phyloP scores from a whole-genome alignment of 176 grass and related monocot genomes.

The Oryza longistaminata region DNA sequence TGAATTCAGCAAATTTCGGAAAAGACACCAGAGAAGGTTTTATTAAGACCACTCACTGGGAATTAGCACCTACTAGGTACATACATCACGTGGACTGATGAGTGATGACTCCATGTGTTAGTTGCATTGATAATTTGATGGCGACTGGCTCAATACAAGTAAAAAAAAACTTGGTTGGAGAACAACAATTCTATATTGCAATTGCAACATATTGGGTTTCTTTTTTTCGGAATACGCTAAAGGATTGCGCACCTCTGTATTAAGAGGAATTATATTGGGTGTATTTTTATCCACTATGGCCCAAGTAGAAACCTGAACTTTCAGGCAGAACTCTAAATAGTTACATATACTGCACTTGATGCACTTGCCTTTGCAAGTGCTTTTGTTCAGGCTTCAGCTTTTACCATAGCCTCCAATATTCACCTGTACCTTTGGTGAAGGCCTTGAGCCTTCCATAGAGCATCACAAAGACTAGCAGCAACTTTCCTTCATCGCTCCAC shows the following conservation, averaged over 20 bases:
- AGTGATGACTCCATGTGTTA: neutral
- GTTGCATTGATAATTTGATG: constrained; percentile 16
- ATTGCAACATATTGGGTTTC: neutral
- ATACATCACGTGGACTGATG: neutral
- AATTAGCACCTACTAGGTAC: neutral
- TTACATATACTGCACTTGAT: neutral
- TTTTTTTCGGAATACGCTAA: too few species aligned
- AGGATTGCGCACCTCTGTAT: too few species aligned
- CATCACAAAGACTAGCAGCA: constrained; percentile 53
- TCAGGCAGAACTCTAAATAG: neutral
- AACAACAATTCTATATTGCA: neutral
- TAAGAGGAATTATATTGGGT: neutral
- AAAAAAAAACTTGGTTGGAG: neutral
- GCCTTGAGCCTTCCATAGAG: constrained; percentile 57
- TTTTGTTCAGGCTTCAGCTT: neutral
- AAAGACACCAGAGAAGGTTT: neutral
- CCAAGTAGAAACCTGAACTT: constrained; percentile 13
- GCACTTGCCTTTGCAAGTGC: neutral
- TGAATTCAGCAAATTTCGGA: neutral
- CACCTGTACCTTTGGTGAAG: constrained; percentile 46
- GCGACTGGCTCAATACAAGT: neutral
- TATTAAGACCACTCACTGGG: neutral
- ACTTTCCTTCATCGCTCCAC: constrained; percentile 61
- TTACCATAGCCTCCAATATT: constrained; percentile 44
- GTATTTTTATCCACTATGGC: neutral